Percentiles rank a stretch among this genome's conserved stretches.
These are phyloP conservation scores for Solanum medicagineum DNA, from an alignment of 257 asterid species.

Conservation along the genomic window DNA sequence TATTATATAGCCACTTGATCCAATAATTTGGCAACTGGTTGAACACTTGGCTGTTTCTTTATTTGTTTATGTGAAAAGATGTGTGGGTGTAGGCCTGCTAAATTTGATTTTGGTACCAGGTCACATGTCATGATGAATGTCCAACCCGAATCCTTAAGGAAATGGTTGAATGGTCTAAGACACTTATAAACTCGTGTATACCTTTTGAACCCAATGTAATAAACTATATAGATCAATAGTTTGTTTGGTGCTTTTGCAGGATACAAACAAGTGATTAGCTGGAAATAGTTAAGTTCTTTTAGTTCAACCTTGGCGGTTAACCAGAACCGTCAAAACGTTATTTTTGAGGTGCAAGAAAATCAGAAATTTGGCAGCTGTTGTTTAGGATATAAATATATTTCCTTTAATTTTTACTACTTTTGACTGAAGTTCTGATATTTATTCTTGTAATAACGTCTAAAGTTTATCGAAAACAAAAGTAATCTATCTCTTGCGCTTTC, in stretches of 20 bases:
- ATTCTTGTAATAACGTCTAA: background rate
- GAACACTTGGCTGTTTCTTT: background rate
- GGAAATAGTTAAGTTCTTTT: background rate
- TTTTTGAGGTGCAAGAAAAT: background rate
- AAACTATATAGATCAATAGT: background rate
- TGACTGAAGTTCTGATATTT: background rate
- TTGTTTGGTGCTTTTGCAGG: background rate
- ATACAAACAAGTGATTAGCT: background rate
- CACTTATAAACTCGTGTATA: background rate
- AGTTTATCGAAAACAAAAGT: background rate
- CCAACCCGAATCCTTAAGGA: conserved; percentile 22
- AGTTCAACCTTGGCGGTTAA: background rate
- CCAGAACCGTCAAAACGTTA: background rate
- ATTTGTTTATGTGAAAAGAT: background rate
- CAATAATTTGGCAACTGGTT: background rate
- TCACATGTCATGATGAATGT: background rate
- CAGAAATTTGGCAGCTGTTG: background rate
- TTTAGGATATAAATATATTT: background rate
- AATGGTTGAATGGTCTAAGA: background rate
- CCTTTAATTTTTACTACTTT: background rate
- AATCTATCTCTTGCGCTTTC: background rate
- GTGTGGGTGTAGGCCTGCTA: background rate
- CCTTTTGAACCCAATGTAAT: background rate
- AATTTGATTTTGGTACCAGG: background rate
- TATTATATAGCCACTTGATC: background rate